These are phyloP conservation scores for Eucalyptus marginata DNA, from an alignment of 345 rosid species.

Conservation along the genomic window DNA sequence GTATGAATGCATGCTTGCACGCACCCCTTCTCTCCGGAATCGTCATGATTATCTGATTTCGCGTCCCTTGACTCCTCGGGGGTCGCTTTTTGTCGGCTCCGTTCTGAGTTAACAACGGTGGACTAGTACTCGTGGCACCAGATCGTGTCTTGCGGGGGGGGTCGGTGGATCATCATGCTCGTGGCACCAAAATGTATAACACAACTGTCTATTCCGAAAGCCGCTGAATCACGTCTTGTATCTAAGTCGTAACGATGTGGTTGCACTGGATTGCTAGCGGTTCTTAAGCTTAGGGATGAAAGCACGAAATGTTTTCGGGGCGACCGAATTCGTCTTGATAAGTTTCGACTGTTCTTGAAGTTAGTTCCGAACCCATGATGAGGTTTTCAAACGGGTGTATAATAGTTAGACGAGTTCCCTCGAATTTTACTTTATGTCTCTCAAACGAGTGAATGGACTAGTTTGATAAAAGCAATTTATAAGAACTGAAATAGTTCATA, in stretches of 20 bases:
- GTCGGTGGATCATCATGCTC: not conserved
- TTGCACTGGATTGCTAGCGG: not conserved
- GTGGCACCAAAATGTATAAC: too few species aligned
- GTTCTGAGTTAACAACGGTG: not conserved
- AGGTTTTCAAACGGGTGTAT: not conserved
- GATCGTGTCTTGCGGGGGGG: not conserved
- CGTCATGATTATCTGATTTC: not conserved
- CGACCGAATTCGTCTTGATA: not conserved
- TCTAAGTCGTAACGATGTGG: not conserved
- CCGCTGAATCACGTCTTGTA: not conserved
- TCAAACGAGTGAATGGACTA: not conserved
- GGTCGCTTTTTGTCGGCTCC: not conserved
- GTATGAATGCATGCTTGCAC: not conserved
- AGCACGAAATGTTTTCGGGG: not conserved
- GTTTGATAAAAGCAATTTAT: not conserved
- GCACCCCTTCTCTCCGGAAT: not conserved
- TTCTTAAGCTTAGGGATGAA: not conserved
- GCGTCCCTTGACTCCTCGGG: not conserved
- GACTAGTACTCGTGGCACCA: not conserved
- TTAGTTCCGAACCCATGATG: not conserved
- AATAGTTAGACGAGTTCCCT: not conserved
- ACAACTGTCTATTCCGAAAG: not conserved
- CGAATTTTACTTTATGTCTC: not conserved
- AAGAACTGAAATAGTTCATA: not conserved
- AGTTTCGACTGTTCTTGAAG: not conserved